phyloP scores from a whole-genome alignment of 441 rosid species.

The Erysimum cheiri region DNA sequence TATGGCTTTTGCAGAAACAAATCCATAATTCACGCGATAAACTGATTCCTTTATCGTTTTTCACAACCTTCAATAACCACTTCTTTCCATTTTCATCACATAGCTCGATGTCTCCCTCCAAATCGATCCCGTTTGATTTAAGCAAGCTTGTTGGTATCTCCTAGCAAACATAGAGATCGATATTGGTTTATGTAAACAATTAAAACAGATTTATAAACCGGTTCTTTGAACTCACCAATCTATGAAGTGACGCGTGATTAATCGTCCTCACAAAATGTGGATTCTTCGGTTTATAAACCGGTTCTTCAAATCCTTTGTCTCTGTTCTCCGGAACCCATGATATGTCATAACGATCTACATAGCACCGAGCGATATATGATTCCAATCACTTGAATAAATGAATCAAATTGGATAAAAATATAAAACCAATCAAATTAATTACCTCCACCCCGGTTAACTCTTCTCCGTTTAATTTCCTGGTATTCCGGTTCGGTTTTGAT shows the following conservation, averaged over 20 bases:
- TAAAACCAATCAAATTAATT: background rate
- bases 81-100: slow-evolving; percentile 43
- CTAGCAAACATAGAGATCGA: slow-evolving; percentile 21
- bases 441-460: slow-evolving; percentile 26
- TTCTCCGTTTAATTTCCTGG: background rate
- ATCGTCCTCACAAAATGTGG: slow-evolving; percentile 43
- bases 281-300: slow-evolving; percentile 25
- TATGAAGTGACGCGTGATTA: background rate
- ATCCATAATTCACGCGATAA: slow-evolving; percentile 27
- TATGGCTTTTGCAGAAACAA: slow-evolving; percentile 17
- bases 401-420: background rate
- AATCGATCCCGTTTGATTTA: slow-evolving; percentile 31
- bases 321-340: slow-evolving; percentile 18
- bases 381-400: background rate
- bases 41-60: background rate
- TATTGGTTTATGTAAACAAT: slow-evolving; percentile 11
- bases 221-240: slow-evolving; percentile 28
- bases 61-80: slow-evolving; percentile 33
- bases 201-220: background rate
- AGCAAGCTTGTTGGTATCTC: slow-evolving; percentile 37
- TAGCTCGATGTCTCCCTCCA: slow-evolving; percentile 34
- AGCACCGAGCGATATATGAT: slow-evolving; percentile 3
- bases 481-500: slow-evolving; percentile 19
- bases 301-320: slow-evolving; percentile 9
- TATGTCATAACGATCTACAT: slow-evolving; percentile 22